Evolutionary conservation across 2,329 filamentous ascomycete species (phyloP).

Genomic region (Penicillium aurantiogriseum): DNA sequence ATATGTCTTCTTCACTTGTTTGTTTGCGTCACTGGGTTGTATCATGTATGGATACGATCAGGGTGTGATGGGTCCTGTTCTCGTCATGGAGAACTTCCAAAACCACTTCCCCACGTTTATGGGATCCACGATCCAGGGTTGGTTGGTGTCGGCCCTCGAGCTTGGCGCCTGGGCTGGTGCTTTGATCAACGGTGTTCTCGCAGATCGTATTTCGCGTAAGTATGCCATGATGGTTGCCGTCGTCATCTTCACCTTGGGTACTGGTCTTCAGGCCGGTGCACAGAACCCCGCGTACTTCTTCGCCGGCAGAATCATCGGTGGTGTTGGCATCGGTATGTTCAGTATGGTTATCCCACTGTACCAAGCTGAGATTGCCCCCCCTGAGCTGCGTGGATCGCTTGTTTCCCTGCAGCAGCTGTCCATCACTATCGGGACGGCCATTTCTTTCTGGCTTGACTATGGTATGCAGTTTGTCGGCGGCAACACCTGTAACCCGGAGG

Average conservation of each 20-base stretch:
- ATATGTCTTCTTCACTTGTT: slow-evolving; percentile 41
- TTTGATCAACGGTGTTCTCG: slow-evolving; percentile 31
- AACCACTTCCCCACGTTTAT: slow-evolving; percentile 35
- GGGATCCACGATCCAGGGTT: slow-evolving; percentile 34
- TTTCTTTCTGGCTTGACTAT: slow-evolving; percentile 57
- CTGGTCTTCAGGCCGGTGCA: slow-evolving; percentile 29
- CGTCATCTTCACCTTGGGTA: slow-evolving; percentile 35
- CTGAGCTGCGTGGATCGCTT: slow-evolving; percentile 65
- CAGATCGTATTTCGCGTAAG: slow-evolving; percentile 33
- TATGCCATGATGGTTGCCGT: slow-evolving; percentile 37
- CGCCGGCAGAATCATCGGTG: slow-evolving; percentile 29
- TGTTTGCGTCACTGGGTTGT: slow-evolving; percentile 37
- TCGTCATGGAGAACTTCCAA: slow-evolving; percentile 40
- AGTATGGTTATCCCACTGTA: slow-evolving; percentile 34
- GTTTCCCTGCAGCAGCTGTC: slow-evolving; percentile 65
- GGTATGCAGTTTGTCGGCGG: slow-evolving; percentile 53
- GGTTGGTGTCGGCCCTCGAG: slow-evolving; percentile 35
- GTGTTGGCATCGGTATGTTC: slow-evolving; percentile 33
- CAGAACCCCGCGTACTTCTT: slow-evolving; percentile 31
- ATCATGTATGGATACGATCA: slow-evolving; percentile 40
- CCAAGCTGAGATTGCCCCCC: slow-evolving; percentile 46
- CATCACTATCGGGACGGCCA: slow-evolving; percentile 56
- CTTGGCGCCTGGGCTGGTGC: slow-evolving; percentile 38
- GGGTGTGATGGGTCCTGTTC: slow-evolving; percentile 36
- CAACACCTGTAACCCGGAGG: slow-evolving; percentile 7